A percentile compares a stretch with the other conserved stretches of the same genome.
phyloP scores from a whole-genome alignment of 2,329 filamentous ascomycete genomes.

The Teratosphaeria destructans region DNA sequence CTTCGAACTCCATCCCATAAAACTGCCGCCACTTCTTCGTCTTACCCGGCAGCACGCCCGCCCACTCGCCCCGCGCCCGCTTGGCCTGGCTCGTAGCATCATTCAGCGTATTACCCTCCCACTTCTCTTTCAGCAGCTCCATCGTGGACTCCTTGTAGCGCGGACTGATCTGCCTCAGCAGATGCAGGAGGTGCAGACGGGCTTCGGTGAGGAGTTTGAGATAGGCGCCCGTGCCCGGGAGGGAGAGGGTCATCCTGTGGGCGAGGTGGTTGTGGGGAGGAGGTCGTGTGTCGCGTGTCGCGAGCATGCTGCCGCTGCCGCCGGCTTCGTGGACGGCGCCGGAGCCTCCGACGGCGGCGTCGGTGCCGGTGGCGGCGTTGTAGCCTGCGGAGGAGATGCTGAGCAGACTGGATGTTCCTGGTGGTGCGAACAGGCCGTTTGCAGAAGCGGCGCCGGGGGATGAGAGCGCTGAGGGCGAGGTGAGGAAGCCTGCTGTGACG shows the following conservation, averaged over 20 bases:
- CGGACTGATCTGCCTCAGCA: constrained; percentile 46
- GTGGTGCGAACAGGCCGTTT: constrained; percentile 34
- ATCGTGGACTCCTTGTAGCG: constrained; percentile 55
- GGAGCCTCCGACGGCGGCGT: constrained; percentile 59
- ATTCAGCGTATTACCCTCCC: constrained; percentile 55
- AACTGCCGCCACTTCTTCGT: constrained; percentile 63
- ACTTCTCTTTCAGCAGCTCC: constrained; percentile 53
- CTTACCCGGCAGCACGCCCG: constrained; percentile 48
- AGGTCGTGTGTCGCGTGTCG: constrained; percentile 18
- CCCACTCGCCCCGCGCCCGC: constrained; percentile 45
- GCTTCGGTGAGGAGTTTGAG: constrained; percentile 55
- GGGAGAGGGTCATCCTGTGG: constrained; percentile 42
- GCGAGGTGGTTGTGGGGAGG: constrained; percentile 2
- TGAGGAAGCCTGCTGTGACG: constrained; percentile 55
- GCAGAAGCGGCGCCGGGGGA: constrained; percentile 17
- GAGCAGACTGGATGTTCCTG: constrained; percentile 26
- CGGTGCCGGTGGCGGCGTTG: constrained; percentile 55
- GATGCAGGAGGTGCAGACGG: constrained; percentile 49
- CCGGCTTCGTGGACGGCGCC: constrained; percentile 55
- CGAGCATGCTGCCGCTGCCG: constrained; percentile 37
- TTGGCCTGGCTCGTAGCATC: constrained; percentile 39
- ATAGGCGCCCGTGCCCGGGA: constrained; percentile 57
- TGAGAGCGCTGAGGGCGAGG: constrained; percentile 38
- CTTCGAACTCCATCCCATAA: constrained; percentile 59
- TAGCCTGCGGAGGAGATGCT: constrained; percentile 48